Conservation (phyloP, 306 rosid species). For the Pterocarpus macrocarpus region DNA sequence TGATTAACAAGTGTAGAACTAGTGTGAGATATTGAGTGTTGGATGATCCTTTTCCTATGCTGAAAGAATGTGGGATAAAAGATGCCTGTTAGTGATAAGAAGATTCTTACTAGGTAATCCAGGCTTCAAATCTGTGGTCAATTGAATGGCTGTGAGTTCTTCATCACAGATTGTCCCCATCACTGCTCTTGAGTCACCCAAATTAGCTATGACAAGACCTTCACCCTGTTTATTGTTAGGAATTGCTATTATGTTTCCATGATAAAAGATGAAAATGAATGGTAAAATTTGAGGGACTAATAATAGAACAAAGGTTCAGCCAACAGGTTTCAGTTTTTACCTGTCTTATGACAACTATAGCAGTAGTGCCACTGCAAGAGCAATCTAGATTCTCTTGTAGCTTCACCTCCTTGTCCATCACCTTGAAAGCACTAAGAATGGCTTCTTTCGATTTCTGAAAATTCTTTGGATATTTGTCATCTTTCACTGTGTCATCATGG, state of each 20-base stretch:
- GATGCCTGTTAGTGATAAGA: not conserved
- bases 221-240: constrained; percentile 55
- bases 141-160: constrained; percentile 60
- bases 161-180: constrained; percentile 65
- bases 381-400: constrained; percentile 65
- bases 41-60: not conserved
- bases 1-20: not conserved
- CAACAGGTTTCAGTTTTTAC: constrained; percentile 40
- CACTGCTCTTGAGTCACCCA: constrained; percentile 90
- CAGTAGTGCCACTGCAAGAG: constrained; percentile 76
- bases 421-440: constrained; percentile 60
- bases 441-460: constrained; percentile 60
- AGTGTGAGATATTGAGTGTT: too few relatives aligned
- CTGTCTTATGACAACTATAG: constrained; percentile 70
- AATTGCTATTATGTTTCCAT: constrained; percentile 10
- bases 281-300: too few relatives aligned
- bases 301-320: too few relatives aligned
- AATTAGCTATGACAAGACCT: constrained; percentile 73
- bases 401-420: constrained; percentile 79
- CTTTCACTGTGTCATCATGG: not conserved
- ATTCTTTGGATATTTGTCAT: constrained; percentile 31
- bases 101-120: constrained; percentile 66
- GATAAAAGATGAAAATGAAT: not conserved
- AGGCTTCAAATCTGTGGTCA: constrained; percentile 85
- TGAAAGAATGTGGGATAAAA: not conserved